These are phyloP conservation scores for Leccinum solheimii DNA, from an alignment of 1,284 basidiomycete species.

Conservation along the genomic window DNA sequence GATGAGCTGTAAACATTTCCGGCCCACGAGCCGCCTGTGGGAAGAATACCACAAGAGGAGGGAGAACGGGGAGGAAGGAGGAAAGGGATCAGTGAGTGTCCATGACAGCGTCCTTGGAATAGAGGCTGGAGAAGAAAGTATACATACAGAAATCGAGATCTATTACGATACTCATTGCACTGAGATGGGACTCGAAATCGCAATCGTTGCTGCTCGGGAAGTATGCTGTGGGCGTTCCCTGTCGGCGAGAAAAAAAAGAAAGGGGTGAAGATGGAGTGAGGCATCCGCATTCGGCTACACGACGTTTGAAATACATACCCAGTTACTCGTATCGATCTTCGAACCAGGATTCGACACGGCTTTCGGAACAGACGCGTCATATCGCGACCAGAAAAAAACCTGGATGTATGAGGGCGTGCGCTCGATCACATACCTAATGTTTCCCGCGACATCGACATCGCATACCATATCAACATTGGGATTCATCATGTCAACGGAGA, in stretches of 20 bases:
- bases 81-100: not conserved
- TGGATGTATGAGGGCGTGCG: constrained; percentile 24
- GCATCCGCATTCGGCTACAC: too few species aligned
- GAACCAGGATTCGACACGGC: constrained; percentile 21
- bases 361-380: constrained; percentile 11
- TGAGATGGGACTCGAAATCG: constrained; percentile 21
- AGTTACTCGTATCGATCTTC: constrained; percentile 21
- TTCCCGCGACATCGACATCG: not conserved
- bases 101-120: not conserved
- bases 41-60: not conserved
- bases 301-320: constrained; percentile 18
- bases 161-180: constrained; percentile 26
- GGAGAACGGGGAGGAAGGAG: not conserved
- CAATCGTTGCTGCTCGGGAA: constrained; percentile 23
- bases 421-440: constrained; percentile 31
- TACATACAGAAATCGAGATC: constrained; percentile 28
- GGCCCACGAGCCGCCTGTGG: constrained; percentile 43
- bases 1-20: constrained; percentile 29
- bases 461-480: not conserved
- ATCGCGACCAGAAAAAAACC: constrained; percentile 29
- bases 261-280: not conserved
- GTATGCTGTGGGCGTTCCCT: constrained; percentile 28
- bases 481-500: not conserved
- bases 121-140: not conserved
- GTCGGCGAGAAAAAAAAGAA: not conserved